Evolutionary conservation across 2,329 filamentous ascomycete species (phyloP).

Genomic region (Lasiodiplodia theobromae): DNA sequence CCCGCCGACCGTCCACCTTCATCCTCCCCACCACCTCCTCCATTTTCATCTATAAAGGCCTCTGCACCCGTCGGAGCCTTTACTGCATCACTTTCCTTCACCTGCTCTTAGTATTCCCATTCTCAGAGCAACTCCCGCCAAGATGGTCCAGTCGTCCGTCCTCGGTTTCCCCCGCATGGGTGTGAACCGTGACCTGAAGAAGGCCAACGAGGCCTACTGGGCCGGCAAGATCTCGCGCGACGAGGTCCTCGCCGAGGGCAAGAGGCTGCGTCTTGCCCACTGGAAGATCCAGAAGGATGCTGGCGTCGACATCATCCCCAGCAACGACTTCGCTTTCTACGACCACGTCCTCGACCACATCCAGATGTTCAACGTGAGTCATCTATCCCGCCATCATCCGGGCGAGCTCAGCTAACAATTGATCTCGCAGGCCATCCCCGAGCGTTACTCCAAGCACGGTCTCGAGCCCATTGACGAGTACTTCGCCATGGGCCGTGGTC

Average conservation of each 20-base stretch:
- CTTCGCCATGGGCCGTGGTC: slow-evolving; percentile 99
- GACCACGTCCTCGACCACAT: slow-evolving; percentile 98
- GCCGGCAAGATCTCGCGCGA: slow-evolving; percentile 90
- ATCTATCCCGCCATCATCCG: neutral
- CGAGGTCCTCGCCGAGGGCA: slow-evolving; percentile 91
- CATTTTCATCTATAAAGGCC: slow-evolving; percentile 21
- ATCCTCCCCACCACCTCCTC: slow-evolving; percentile 7
- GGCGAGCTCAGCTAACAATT: slow-evolving; percentile 33
- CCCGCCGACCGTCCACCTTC: slow-evolving; percentile 16
- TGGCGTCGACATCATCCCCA: slow-evolving; percentile 95
- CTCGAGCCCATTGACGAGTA: slow-evolving; percentile 93
- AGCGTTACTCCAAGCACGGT: slow-evolving; percentile 90
- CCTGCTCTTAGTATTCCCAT: neutral
- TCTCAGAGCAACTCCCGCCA: slow-evolving; percentile 26
- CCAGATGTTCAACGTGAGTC: slow-evolving; percentile 89
- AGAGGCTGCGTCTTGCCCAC: slow-evolving; percentile 94
- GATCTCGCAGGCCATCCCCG: slow-evolving; percentile 76
- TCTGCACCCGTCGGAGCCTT: slow-evolving; percentile 15
- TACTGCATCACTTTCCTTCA: slow-evolving; percentile 3
- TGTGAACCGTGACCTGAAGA: slow-evolving; percentile 98
- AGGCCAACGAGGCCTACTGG: slow-evolving; percentile 99
- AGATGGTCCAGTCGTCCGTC: slow-evolving; percentile 69
- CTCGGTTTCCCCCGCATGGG: slow-evolving; percentile 99
- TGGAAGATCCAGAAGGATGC: slow-evolving; percentile 99
- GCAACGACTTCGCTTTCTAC: slow-evolving; percentile 99